Evolutionary conservation across 805 yeast species (phyloP).

Genomic region (Saccharomyces kudriavzevii): DNA sequence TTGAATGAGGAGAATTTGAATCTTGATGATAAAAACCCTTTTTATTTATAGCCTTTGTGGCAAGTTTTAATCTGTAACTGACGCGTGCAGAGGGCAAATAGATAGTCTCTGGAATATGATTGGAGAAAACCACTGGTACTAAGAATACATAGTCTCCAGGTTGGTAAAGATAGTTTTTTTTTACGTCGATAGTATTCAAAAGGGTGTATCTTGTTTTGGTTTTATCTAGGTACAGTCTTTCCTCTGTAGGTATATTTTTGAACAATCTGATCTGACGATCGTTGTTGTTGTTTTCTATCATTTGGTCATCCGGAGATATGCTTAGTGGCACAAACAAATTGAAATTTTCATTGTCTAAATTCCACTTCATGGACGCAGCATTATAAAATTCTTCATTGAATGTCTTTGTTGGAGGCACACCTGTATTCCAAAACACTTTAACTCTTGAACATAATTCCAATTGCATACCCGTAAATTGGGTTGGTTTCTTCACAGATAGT

Average conservation of each 20-base stretch:
- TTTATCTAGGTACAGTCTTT: slow-evolving; percentile 10
- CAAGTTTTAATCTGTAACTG: slow-evolving; percentile 14
- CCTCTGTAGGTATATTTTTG: slow-evolving; percentile 3
- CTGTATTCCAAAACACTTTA: slow-evolving; percentile 45
- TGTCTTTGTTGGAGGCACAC: slow-evolving; percentile 41
- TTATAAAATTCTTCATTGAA: slow-evolving; percentile 41
- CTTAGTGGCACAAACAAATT: slow-evolving; percentile 34
- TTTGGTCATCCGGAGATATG: slow-evolving; percentile 10
- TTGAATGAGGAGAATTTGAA: neutral
- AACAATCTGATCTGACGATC: slow-evolving; percentile 5
- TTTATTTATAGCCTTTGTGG: slow-evolving; percentile 9
- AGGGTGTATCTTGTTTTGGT: slow-evolving; percentile 4
- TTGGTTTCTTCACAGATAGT: slow-evolving; percentile 37
- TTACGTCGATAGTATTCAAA: neutral
- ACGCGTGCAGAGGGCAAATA: slow-evolving; percentile 31
- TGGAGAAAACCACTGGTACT: slow-evolving; percentile 52
- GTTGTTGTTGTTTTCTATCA: slow-evolving; percentile 5
- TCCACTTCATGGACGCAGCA: slow-evolving; percentile 43
- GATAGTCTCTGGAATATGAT: slow-evolving; percentile 50
- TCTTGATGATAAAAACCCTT: neutral
- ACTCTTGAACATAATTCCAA: slow-evolving; percentile 38
- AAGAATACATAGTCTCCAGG: slow-evolving; percentile 66
- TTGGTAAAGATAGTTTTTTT: slow-evolving; percentile 23
- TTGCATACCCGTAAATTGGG: slow-evolving; percentile 32
- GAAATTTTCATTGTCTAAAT: slow-evolving; percentile 33